Percentiles rank a stretch among this genome's conserved stretches.
Conservation (phyloP, 192 early-diverging fungal genomes). For the Backusella sp. region DNA sequence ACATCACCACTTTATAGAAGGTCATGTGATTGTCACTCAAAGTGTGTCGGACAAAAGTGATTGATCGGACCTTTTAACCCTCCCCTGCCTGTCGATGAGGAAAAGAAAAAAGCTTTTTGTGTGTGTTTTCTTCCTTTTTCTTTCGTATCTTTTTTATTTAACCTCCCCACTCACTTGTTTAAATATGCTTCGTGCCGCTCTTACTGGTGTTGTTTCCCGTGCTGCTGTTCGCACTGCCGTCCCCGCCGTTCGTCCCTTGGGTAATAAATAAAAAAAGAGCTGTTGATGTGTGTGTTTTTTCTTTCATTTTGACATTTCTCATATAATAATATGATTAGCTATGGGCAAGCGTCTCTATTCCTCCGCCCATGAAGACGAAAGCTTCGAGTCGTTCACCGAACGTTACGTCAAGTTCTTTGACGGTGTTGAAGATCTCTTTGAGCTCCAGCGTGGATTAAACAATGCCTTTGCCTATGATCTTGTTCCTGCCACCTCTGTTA, state of each 20-base stretch:
- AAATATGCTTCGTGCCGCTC: conserved; percentile 38
- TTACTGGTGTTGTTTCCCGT: conserved; percentile 36
- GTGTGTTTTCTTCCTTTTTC: conserved; percentile 5
- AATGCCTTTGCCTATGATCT: conserved; percentile 97
- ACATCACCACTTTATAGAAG: too few relatives aligned
- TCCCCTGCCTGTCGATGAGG: conserved; percentile 1
- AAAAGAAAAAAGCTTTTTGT: background rate
- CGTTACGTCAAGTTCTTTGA: conserved; percentile 84
- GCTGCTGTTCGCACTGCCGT: conserved; percentile 27
- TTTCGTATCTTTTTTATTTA: conserved; percentile 14
- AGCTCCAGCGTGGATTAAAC: conserved; percentile 97
- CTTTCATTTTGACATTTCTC: background rate
- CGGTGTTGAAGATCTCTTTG: conserved; percentile 90
- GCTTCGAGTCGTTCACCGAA: conserved; percentile 75
- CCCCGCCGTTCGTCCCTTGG: conserved; percentile 23
- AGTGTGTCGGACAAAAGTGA: background rate
- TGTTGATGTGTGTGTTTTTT: background rate
- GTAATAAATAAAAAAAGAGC: background rate
- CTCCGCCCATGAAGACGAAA: conserved; percentile 63
- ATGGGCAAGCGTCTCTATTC: conserved; percentile 65
- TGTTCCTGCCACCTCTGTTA: conserved; percentile 86
- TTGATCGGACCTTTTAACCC: background rate
- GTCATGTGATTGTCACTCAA: background rate
- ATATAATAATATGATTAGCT: background rate
- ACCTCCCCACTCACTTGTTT: conserved; percentile 17